Evolutionary conservation across 768 basidiomycete genomes (phyloP).

Genomic region (Butyriboletus loyo): DNA sequence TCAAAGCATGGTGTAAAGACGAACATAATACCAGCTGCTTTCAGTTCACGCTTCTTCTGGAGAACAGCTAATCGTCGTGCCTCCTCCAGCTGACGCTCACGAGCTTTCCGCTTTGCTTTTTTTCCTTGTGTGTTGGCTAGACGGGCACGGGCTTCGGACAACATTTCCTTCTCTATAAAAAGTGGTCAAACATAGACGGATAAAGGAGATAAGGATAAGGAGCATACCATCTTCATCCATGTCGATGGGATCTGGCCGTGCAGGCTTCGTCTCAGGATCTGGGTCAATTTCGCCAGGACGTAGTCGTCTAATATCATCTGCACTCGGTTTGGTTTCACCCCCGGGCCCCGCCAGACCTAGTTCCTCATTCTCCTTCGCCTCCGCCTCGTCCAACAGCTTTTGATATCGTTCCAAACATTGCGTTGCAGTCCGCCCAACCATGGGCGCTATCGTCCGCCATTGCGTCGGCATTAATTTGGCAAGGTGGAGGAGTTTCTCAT

Average conservation of each 20-base stretch:
- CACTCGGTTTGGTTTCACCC: constrained; percentile 75
- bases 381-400: constrained; percentile 95
- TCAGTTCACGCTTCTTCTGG: constrained; percentile 97
- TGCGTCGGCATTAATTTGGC: constrained; percentile 99
- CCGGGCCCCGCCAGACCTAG: constrained; percentile 85
- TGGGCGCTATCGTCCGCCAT: constrained; percentile 98
- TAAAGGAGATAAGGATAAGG: neutral
- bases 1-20: constrained; percentile 27
- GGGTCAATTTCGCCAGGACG: constrained; percentile 98
- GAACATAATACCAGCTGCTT: constrained; percentile 96
- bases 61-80: constrained; percentile 90
- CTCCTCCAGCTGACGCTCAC: constrained; percentile 96
- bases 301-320: constrained; percentile 87
- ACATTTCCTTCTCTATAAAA: constrained; percentile 92
- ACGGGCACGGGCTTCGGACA: constrained; percentile 96
- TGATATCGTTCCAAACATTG: constrained; percentile 99
- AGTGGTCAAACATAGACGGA: constrained; percentile 1
- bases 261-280: constrained; percentile 97
- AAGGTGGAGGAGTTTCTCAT: constrained; percentile 96
- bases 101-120: constrained; percentile 97
- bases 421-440: constrained; percentile 95
- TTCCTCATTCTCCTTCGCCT: constrained; percentile 94
- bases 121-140: constrained; percentile 99
- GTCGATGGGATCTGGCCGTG: constrained; percentile 97
- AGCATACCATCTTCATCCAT: constrained; percentile 97